phyloP scores from a whole-genome alignment of 345 rosid genomes.

The Anastatica hierochuntica region DNA sequence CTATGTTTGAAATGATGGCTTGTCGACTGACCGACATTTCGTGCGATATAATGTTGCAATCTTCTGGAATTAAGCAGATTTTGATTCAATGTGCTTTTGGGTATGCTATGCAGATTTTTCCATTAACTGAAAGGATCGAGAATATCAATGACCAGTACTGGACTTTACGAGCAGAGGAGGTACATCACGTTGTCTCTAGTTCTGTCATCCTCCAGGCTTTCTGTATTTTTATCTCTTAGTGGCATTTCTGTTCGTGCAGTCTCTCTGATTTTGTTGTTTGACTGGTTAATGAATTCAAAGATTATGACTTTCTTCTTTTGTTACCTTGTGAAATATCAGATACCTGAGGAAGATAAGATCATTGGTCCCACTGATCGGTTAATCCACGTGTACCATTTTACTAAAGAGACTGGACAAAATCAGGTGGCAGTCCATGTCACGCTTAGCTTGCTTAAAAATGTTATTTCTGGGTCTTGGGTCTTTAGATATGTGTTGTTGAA shows the following conservation, averaged over 20 bases:
- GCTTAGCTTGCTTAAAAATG: background rate
- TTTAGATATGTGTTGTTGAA: background rate
- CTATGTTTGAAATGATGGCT: background rate
- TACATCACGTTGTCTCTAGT: constrained; percentile 17
- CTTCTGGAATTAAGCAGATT: background rate
- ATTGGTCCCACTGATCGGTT: constrained; percentile 74
- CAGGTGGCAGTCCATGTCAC: constrained; percentile 42
- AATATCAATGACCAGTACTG: constrained; percentile 97
- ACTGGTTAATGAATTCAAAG: background rate
- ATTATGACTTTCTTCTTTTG: constrained; percentile 2
- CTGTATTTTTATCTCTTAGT: background rate
- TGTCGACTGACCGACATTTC: background rate
- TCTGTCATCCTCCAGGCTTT: background rate
- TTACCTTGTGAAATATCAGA: constrained; percentile 31
- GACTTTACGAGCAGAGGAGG: constrained; percentile 99
- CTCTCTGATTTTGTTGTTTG: background rate
- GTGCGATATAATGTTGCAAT: background rate
- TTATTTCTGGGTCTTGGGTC: background rate
- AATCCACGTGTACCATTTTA: constrained; percentile 87
- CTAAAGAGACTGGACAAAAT: constrained; percentile 62
- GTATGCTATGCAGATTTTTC: constrained; percentile 55
- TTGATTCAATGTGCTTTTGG: constrained; percentile 3
- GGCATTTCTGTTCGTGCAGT: background rate
- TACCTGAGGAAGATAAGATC: constrained; percentile 84
- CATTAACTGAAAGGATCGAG: constrained; percentile 78